A percentile compares a stretch with the other conserved stretches of the same genome.
Evolutionary conservation across 106 monocot genomes (phyloP).

Genomic region (Platanthera zijinensis): DNA sequence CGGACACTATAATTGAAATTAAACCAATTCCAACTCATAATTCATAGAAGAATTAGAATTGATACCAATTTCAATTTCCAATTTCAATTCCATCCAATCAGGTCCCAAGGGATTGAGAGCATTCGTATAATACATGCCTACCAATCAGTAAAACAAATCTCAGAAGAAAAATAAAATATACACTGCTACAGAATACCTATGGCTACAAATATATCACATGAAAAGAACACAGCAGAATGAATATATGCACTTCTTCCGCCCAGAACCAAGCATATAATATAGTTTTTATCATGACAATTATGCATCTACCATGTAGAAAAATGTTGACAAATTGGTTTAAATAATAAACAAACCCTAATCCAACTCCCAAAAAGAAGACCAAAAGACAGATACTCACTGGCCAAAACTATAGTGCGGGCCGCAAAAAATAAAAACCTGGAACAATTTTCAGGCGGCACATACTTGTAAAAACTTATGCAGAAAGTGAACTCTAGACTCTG

Average conservation of each 20-base stretch:
- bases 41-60: too few species aligned
- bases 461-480: background rate
- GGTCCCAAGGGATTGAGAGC: too few species aligned
- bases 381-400: background rate
- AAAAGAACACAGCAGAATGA: background rate
- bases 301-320: background rate
- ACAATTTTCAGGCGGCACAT: background rate
- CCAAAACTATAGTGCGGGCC: background rate
- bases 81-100: too few species aligned
- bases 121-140: too few species aligned
- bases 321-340: background rate
- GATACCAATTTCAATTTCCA: too few species aligned
- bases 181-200: too few species aligned
- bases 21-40: too few species aligned
- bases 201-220: too few species aligned
- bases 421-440: background rate
- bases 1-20: too few species aligned
- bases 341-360: background rate
- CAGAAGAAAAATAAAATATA: too few species aligned
- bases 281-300: background rate
- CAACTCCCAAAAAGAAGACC: background rate
- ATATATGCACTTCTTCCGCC: background rate
- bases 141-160: too few species aligned
- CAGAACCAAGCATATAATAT: background rate
- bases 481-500: background rate